phyloP scores from a whole-genome alignment of 345 rosid species.

The Eucalyptus guilfoylei region DNA sequence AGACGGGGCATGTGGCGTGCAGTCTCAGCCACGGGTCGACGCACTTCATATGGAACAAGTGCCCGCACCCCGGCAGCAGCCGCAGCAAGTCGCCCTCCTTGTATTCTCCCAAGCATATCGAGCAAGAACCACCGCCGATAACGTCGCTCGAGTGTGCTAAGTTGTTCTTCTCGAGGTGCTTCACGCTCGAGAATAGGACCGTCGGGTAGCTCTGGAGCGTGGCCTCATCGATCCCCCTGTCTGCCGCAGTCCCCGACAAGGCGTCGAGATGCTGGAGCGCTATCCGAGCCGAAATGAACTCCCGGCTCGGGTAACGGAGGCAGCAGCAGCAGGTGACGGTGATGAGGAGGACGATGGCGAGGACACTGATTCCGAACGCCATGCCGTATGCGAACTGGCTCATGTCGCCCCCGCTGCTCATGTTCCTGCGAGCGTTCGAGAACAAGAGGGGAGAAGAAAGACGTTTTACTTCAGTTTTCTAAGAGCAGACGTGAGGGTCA shows the following conservation, averaged over 20 bases:
- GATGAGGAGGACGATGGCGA: not conserved
- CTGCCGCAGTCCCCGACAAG: not conserved
- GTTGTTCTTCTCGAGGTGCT: not conserved
- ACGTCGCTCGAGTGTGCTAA: not conserved
- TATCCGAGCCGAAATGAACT: not conserved
- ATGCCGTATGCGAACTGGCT: not conserved
- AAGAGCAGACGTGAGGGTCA: not conserved
- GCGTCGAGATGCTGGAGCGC: not conserved
- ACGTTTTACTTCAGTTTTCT: not conserved
- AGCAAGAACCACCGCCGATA: not conserved
- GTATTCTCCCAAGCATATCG: constrained; percentile 6
- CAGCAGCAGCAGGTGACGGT: not conserved
- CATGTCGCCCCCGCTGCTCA: not conserved
- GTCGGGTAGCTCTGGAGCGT: not conserved
- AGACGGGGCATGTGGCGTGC: constrained; percentile 1
- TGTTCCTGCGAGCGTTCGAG: not conserved
- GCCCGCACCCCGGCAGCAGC: not conserved
- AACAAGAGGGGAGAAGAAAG: not conserved
- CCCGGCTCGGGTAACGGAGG: not conserved
- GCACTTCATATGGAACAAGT: constrained; percentile 4
- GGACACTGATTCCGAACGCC: not conserved
- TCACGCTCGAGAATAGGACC: not conserved
- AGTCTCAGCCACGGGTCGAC: constrained; percentile 4
- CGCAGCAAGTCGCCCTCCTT: not conserved
- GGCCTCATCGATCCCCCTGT: not conserved